A percentile compares a stretch with the other conserved stretches of the same genome.
Evolutionary conservation across 768 basidiomycete species (phyloP).

Genomic region (Lentinula guzmanii): DNA sequence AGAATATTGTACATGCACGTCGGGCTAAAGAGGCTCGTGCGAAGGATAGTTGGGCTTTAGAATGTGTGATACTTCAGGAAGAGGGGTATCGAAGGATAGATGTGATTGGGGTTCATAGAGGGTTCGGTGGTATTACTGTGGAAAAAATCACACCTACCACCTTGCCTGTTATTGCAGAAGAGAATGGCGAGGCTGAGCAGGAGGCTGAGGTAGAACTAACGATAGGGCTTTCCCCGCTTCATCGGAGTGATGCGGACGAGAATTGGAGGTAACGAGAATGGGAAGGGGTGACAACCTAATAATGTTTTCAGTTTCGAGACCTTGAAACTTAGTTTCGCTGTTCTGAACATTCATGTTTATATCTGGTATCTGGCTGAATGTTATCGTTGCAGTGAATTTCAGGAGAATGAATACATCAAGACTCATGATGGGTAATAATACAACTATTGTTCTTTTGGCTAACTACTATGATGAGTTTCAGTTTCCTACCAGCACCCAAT

Average conservation of each 20-base stretch:
- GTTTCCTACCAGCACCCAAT: neutral
- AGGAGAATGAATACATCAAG: no score
- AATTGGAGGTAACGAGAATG: neutral
- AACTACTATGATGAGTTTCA: neutral
- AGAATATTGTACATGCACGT: slow-evolving; percentile 1
- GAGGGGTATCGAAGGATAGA: slow-evolving; percentile 6
- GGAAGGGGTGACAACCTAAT: neutral
- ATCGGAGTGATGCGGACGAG: neutral
- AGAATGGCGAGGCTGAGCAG: neutral
- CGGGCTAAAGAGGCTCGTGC: slow-evolving; percentile 2
- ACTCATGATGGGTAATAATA: no score
- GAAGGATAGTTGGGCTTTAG: slow-evolving; percentile 4
- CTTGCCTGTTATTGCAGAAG: neutral
- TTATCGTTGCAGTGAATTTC: no score
- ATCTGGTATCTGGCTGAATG: no score
- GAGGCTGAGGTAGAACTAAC: slow-evolving; percentile 1
- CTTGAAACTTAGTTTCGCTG: neutral
- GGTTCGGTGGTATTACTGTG: slow-evolving; percentile 1
- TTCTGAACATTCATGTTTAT: no score
- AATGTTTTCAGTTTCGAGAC: neutral
- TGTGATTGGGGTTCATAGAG: slow-evolving; percentile 3
- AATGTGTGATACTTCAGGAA: slow-evolving; percentile 1
- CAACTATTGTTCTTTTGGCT: no score
- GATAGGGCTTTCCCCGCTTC: neutral
- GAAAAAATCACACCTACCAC: neutral